These are phyloP conservation scores for Leccinum longicurvipes DNA, from an alignment of 768 basidiomycete species.

Conservation along the genomic window DNA sequence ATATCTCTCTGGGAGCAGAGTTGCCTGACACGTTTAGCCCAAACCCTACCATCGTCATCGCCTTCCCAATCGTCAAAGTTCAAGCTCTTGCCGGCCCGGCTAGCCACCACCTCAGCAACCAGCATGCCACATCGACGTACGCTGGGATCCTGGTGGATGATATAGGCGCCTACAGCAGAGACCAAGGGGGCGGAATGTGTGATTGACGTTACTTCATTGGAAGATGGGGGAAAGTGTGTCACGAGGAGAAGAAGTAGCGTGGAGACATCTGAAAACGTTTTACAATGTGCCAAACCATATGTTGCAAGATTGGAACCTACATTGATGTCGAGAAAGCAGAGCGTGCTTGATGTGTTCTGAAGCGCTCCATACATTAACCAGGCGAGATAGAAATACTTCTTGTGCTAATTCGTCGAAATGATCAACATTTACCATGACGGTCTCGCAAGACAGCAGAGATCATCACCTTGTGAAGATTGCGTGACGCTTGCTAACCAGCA, in stretches of 20 bases:
- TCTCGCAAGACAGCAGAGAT: slow-evolving; percentile 16
- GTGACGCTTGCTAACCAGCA: slow-evolving; percentile 62
- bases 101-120: slow-evolving; percentile 76
- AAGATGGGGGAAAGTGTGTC: slow-evolving; percentile 56
- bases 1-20: slow-evolving; percentile 51
- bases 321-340: slow-evolving; percentile 67
- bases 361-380: slow-evolving; percentile 69
- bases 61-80: slow-evolving; percentile 86
- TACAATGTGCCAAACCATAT: neutral
- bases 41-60: slow-evolving; percentile 57
- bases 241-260: slow-evolving; percentile 62
- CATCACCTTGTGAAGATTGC: slow-evolving; percentile 29
- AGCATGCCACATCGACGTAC: slow-evolving; percentile 92
- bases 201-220: slow-evolving; percentile 43
- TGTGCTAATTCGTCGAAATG: slow-evolving; percentile 34
- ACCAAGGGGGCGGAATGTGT: slow-evolving; percentile 62
- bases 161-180: slow-evolving; percentile 65
- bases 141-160: slow-evolving; percentile 70
- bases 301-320: slow-evolving; percentile 43
- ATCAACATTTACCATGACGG: slow-evolving; percentile 1
- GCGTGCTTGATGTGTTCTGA: slow-evolving; percentile 80
- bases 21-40: slow-evolving; percentile 60
- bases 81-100: slow-evolving; percentile 58
- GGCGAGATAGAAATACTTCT: slow-evolving; percentile 42
- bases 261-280: slow-evolving; percentile 59